A percentile compares a stretch with the other conserved stretches of the same genome.
Conservation (phyloP, 768 basidiomycete genomes). For the Hebeloma cylindrosporum region DNA sequence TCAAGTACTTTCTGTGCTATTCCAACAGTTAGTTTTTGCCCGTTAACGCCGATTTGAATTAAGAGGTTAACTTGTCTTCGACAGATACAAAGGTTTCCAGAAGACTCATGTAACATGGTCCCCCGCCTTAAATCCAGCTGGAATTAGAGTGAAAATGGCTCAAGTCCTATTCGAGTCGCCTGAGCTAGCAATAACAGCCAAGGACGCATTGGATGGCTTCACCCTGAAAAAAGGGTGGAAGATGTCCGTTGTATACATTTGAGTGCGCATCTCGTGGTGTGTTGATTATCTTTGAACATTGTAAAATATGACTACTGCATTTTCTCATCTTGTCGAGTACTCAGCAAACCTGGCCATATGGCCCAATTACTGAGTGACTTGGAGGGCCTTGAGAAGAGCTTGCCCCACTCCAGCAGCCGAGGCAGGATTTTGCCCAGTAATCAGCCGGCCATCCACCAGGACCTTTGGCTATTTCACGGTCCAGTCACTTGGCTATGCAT, state of each 20-base stretch:
- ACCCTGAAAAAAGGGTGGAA: constrained; percentile 83
- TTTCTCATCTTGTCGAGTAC: background rate
- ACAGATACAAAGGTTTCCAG: constrained; percentile 83
- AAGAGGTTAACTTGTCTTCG: constrained; percentile 3
- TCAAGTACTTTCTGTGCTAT: constrained; percentile 81
- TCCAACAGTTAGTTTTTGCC: constrained; percentile 75
- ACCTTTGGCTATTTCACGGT: constrained; percentile 42
- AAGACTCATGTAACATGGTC: constrained; percentile 68
- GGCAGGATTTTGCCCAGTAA: constrained; percentile 71
- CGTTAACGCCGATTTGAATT: background rate
- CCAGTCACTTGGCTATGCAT: background rate
- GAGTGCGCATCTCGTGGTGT: constrained; percentile 20
- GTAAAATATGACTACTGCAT: constrained; percentile 15
- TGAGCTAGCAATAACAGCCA: constrained; percentile 74
- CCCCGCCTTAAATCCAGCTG: constrained; percentile 63
- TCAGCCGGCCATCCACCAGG: constrained; percentile 55
- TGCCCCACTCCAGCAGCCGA: constrained; percentile 58
- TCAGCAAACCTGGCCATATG: background rate
- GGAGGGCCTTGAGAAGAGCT: constrained; percentile 53
- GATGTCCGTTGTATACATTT: constrained; percentile 77
- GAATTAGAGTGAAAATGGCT: constrained; percentile 74
- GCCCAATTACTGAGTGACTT: too few relatives aligned
- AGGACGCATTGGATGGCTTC: constrained; percentile 83
- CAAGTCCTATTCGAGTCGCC: constrained; percentile 76
- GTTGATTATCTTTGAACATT: constrained; percentile 17